Base-by-base conservation (phyloP, 2,329 filamentous ascomycete species). In the Aspergillus proliferans region DNA sequence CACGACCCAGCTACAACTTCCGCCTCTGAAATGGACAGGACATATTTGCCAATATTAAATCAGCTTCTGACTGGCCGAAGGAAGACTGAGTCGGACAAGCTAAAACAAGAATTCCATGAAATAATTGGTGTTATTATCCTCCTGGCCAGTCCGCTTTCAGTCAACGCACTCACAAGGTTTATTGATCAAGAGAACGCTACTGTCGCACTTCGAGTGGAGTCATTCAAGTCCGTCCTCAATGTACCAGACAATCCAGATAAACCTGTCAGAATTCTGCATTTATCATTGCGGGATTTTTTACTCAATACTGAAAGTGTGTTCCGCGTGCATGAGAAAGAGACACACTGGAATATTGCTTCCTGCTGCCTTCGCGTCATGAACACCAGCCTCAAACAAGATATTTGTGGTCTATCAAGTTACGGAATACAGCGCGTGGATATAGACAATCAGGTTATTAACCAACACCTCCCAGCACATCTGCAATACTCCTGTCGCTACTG, bases 221-320 rank as follows among this genome's bases (percentile, higher is more conserved):
- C 28, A 26, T 53, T 60, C 21, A 54, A 43, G 1, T 58, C 58
- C 0, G 54, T 59, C 22, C 19, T 61, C 2, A 50, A 43, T 8
- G 19, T 61, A 3, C 55, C 58, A 4, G 12, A 14, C 21, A 44
- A 57, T 26, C 42, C 9, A 28, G 26, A 57, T 48, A 19, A 21
- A 5, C 53, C 57, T 34, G 41, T 60, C 8, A 40, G 54, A 9
- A 52, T 61, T n/a, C 49, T 63, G 8, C 61, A 64, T 49, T 51
- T 58, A 47, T 67, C 60, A 46, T 67, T 67, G 45, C 57, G 58
- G 18, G 61, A 69, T 42, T 67, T 64, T 45, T 50, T 67, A 2
- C 49, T 65, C 34, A 34, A 56, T 9, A 24, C 45, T 10, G 19
- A 54, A 40, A 60, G 49, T 51, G 34, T 51, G 10, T 61, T 67